Percentiles rank a stretch among this genome's conserved stretches.
phyloP scores from a whole-genome alignment of 1,284 basidiomycete species.

The Porodaedalea pini region DNA sequence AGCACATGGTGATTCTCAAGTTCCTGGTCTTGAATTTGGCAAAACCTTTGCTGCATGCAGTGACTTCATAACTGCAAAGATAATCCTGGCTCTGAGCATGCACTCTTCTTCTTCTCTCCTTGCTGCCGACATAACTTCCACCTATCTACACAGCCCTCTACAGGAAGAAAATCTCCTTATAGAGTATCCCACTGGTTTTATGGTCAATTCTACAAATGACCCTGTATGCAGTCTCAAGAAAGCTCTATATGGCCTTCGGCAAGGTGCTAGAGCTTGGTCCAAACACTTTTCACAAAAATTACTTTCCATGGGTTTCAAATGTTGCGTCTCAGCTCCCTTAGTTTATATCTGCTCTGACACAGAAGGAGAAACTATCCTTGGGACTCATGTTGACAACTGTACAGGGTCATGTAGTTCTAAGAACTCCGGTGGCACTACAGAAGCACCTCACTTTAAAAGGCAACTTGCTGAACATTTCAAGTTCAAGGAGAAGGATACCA shows the following conservation, averaged over 20 bases:
- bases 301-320: slow-evolving; percentile 20
- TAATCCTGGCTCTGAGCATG: neutral
- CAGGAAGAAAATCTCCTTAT: slow-evolving; percentile 29
- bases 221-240: slow-evolving; percentile 24
- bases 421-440: neutral
- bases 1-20: neutral
- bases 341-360: slow-evolving; percentile 27
- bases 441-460: neutral
- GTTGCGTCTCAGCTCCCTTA: slow-evolving; percentile 24
- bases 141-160: slow-evolving; percentile 23
- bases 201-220: slow-evolving; percentile 9
- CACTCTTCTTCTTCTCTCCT: slow-evolving; percentile 25
- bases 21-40: neutral
- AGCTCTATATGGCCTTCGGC: slow-evolving; percentile 30
- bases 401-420: slow-evolving; percentile 11
- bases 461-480: slow-evolving; percentile 5
- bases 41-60: neutral
- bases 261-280: slow-evolving; percentile 31
- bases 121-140: slow-evolving; percentile 29
- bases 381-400: slow-evolving; percentile 33
- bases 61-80: neutral
- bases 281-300: slow-evolving; percentile 23
- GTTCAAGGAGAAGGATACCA: slow-evolving; percentile 15
- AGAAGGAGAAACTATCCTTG: slow-evolving; percentile 28
- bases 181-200: slow-evolving; percentile 26